Evolutionary conservation across 768 basidiomycete species (phyloP).

Genomic region (Ephemerocybe angulata): DNA sequence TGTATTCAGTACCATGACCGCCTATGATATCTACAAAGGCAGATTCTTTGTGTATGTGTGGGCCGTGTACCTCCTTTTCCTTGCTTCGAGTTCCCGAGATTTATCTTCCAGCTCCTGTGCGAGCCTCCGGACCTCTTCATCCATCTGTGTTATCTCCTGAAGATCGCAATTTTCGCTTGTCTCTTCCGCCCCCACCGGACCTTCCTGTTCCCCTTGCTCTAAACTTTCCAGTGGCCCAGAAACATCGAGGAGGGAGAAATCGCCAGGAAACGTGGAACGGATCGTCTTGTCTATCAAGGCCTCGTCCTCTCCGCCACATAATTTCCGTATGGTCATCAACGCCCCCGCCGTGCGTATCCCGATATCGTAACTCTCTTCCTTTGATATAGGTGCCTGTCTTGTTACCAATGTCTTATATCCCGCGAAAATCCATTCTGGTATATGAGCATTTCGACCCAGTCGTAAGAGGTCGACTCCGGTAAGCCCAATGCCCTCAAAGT

Average conservation of each 20-base stretch:
- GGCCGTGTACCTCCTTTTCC: background rate
- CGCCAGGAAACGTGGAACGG: background rate
- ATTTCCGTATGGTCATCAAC: background rate
- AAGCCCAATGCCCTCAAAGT: background rate
- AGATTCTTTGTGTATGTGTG: too few species aligned
- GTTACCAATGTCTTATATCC: background rate
- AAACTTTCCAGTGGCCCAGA: too few species aligned
- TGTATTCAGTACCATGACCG: too few species aligned
- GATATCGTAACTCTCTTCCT: constrained; percentile 8
- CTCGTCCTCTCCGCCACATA: constrained; percentile 6
- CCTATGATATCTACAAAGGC: too few species aligned
- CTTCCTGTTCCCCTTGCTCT: background rate
- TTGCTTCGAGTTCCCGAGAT: background rate
- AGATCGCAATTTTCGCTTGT: background rate
- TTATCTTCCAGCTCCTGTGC: background rate
- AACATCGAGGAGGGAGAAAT: too few species aligned
- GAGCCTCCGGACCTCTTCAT: background rate
- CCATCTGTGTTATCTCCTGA: background rate
- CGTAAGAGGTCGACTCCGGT: constrained; percentile 35
- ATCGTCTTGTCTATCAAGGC: constrained; percentile 11
- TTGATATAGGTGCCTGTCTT: background rate
- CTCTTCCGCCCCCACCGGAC: background rate
- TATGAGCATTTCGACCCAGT: constrained; percentile 47
- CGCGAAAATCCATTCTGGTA: constrained; percentile 29
- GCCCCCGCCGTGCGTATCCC: constrained; percentile 8